Evolutionary conservation across 75 land plant species (phyloP), one percentile per base, ranked within the genome.

Genomic region (Pinus taeda): DNA sequence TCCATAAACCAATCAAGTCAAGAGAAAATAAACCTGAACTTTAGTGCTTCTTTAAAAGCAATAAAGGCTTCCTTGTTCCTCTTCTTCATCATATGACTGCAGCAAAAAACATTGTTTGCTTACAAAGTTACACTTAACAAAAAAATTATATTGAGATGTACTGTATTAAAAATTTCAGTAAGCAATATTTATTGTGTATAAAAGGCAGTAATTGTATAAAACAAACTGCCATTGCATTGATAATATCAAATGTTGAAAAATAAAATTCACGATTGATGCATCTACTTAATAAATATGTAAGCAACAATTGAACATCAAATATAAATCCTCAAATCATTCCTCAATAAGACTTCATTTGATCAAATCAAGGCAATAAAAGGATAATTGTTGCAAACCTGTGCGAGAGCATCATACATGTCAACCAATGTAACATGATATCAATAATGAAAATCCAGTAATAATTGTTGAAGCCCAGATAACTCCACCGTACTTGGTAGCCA

Each of bases 41-140:
- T 94, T 45, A 97, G 75, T 59, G 95, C 99, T 79, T 97, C 98
- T 72, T 88, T 90, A 75, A 97, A 94, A 57, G 99, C 99, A 82
- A 89, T 81, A 64, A 84, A 92, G 58, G 99, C 84, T 61, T 91
- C 91, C 74, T 90, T 94, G 79, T 75, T 89, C 74, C 78, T 90
- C 78, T 97, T 94, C 82, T 82, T 89, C 45, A 85, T 80, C 95
- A 92, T 92, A 70, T 96, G 95, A 74, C 95, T 95, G 86, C n/a
- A 30, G 37, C 17, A 73, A 74, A 59, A 74, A 59, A 11, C 62
- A 57, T 6, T 22, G 70, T 29, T 15, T 15, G 70, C 15, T 57
- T 24, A 26, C 26, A 26, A 26, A 26, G 26, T 26, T 26, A 63
- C 30, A 58, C 59, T 22, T 59, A 4, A 3, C 12, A 57, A 22